Evolutionary conservation across 1,284 basidiomycete genomes (phyloP).

Genomic region (Earliella scabrosa): DNA sequence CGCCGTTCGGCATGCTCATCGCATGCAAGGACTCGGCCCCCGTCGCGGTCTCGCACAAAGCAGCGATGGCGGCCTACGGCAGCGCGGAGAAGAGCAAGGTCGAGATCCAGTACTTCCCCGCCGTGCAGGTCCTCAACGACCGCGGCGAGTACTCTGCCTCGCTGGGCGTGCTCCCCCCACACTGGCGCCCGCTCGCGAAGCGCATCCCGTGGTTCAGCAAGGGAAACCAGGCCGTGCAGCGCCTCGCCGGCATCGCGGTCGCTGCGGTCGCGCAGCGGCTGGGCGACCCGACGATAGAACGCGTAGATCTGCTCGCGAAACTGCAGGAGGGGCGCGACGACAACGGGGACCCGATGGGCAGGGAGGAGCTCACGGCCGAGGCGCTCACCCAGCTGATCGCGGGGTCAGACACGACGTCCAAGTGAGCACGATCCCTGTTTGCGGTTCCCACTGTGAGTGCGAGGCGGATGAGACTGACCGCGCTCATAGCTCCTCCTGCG

Average conservation of each 20-base stretch:
- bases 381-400: conserved; percentile 87
- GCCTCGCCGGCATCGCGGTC: conserved; percentile 82
- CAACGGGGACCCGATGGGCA: conserved; percentile 78
- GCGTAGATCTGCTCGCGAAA: conserved; percentile 82
- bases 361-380: conserved; percentile 85
- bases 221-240: conserved; percentile 71
- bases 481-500: conserved; percentile 71
- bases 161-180: conserved; percentile 79
- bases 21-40: conserved; percentile 77
- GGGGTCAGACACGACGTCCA: conserved; percentile 84
- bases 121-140: conserved; percentile 86
- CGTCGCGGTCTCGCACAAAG: conserved; percentile 51
- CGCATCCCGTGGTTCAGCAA: conserved; percentile 76
- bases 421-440: conserved; percentile 49
- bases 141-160: conserved; percentile 89
- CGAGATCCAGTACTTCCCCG: conserved; percentile 70
- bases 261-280: conserved; percentile 82
- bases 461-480: conserved; percentile 1
- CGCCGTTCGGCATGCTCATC: conserved; percentile 89
- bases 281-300: conserved; percentile 56
- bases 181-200: conserved; percentile 70
- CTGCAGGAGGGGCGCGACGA: conserved; percentile 80
- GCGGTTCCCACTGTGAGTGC: no score
- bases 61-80: conserved; percentile 63
- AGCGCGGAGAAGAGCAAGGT: conserved; percentile 48